Conservation (phyloP, 176 grass and related monocot species). For the Saccharum officinarum region DNA sequence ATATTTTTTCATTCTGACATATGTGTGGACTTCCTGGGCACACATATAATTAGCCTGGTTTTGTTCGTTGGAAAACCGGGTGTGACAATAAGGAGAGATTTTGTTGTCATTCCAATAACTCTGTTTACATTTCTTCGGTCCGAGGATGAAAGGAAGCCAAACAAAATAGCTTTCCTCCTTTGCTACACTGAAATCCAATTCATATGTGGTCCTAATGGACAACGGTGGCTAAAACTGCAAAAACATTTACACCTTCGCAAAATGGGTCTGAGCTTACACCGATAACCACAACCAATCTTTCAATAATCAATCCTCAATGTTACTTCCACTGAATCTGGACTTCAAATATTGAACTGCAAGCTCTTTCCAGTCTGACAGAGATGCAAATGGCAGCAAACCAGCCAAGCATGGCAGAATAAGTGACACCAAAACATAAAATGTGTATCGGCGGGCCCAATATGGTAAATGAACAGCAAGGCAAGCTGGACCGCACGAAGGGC, state of each 20-base stretch:
- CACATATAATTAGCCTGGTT: too few relatives aligned
- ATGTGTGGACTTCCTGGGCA: too few relatives aligned
- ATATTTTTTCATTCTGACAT: too few relatives aligned
- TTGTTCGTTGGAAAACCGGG: too few relatives aligned
- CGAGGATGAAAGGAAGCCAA: background rate
- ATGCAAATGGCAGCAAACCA: constrained; percentile 88
- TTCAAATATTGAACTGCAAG: constrained; percentile 46
- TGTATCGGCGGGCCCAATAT: constrained; percentile 65
- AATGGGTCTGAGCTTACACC: background rate
- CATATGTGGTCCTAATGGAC: background rate
- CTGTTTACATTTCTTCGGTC: background rate
- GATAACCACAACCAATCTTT: constrained; percentile 23
- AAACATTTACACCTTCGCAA: background rate
- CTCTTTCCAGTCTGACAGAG: constrained; percentile 59
- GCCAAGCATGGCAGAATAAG: constrained; percentile 66
- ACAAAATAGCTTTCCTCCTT: background rate
- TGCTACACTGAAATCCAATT: background rate
- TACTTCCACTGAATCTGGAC: constrained; percentile 34
- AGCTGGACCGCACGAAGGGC: too few relatives aligned
- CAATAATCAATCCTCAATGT: constrained; percentile 38
- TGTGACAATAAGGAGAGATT: background rate
- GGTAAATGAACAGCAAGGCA: constrained; percentile 21
- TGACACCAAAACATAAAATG: constrained; percentile 59
- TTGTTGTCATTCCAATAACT: constrained; percentile 10
- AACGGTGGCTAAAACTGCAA: background rate